Base-by-base conservation (phyloP, 108 stramenopile genomes). In the Stephanodiscus minutulus region DNA sequence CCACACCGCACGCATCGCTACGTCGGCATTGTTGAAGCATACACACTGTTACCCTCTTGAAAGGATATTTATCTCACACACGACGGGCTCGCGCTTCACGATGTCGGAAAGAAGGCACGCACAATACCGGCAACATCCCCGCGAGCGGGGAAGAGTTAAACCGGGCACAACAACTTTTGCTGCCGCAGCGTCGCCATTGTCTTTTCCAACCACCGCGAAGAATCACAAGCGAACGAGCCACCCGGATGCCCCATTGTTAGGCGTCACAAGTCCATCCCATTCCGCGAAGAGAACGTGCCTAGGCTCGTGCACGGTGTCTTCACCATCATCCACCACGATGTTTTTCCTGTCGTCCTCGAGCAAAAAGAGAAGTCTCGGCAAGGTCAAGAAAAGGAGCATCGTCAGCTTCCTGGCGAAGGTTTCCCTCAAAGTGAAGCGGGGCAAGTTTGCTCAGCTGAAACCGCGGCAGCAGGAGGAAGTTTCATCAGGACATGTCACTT, bases 161-260 rank as follows among this genome's bases (percentile, higher is more conserved):
- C 22, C 17, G 18, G 33, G 10, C 2, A 15, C 35, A 15, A 36
- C 57, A 7, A 58, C 57, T 17, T 58, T 58, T 58, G 57, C 57
- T 58, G 7, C 57, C 18, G 57, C 57, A 3, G 57, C 33, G 12
- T 58, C 57, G 18, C 31, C 55, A 56, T 37, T 36, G 21, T 55
- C 50, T 52, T 52, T 18, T 17, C 12, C 50, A 11, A 52, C 20
- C 18, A 0, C 17, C 57, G 5, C 57, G 15, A 58, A 27, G 57
- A 58, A 37, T 13, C 57, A 58, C 6, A 58, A 29, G 57, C 57
- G 57, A 31, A 36, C 57, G 36, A 27, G 57, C 37, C 57, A 35
- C 12, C 31, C 33, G 35, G 18, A 31, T 31, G 31, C 35, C 7
- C 57, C 57, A 58, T 37, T 58, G 57, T 29, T 58, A 15, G 57